Evolutionary conservation across 2,329 filamentous ascomycete species (phyloP).

Genomic region (Alternaria sp.): DNA sequence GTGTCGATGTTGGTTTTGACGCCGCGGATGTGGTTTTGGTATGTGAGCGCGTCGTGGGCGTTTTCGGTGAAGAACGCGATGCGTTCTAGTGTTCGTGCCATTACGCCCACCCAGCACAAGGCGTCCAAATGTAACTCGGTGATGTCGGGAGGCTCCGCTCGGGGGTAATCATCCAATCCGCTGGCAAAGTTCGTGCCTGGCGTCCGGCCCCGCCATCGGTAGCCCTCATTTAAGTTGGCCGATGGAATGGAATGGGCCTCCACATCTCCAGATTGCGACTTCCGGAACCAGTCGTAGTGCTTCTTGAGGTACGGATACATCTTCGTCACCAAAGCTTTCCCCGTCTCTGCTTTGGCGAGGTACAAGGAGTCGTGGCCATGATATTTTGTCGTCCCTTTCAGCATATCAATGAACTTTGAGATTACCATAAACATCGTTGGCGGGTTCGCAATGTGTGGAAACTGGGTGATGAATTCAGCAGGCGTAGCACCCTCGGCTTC

Average conservation of each 20-base stretch:
- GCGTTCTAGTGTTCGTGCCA: constrained; percentile 79
- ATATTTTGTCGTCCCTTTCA: constrained; percentile 50
- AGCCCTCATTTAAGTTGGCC: constrained; percentile 71
- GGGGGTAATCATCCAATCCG: constrained; percentile 92
- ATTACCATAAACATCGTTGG: constrained; percentile 90
- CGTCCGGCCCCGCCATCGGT: constrained; percentile 89
- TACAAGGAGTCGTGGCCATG: constrained; percentile 64
- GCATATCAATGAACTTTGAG: constrained; percentile 73
- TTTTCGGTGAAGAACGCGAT: constrained; percentile 76
- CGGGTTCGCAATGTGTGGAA: constrained; percentile 95
- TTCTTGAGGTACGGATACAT: constrained; percentile 87
- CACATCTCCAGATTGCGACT: constrained; percentile 80
- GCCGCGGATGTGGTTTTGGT: constrained; percentile 71
- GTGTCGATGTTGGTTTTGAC: constrained; percentile 85
- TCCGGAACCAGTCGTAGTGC: constrained; percentile 92
- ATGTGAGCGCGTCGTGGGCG: constrained; percentile 73
- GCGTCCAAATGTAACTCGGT: constrained; percentile 92
- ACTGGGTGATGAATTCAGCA: constrained; percentile 86
- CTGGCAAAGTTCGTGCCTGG: constrained; percentile 83
- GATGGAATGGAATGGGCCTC: constrained; percentile 34
- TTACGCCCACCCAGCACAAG: constrained; percentile 94
- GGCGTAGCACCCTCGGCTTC: constrained; percentile 94
- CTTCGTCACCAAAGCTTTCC: constrained; percentile 72
- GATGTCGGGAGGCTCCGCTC: constrained; percentile 86
- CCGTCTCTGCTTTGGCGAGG: constrained; percentile 67